Base-by-base conservation (phyloP, 2,329 filamentous ascomycete genomes). In the Calcarisporium arbuscula region DNA sequence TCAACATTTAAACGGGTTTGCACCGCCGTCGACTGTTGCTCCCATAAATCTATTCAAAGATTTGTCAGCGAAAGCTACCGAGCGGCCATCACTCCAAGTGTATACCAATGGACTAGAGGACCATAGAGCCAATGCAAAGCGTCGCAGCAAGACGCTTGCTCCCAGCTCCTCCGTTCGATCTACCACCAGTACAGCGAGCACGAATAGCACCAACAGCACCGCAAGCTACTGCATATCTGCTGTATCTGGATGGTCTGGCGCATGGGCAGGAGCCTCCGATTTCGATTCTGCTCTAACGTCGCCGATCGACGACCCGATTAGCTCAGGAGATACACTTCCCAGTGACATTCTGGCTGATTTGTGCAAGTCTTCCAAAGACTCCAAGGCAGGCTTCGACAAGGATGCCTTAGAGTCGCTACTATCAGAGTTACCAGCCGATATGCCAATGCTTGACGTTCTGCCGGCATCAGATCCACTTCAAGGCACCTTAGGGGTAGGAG, bases 111-210 rank as follows among this genome's bases (percentile, higher is more conserved):
- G 51, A 15, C 44, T 65, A 11, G 53, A 56, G 15, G 50, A 55
- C 8, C 54, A 51, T 27, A 49, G 54, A 16, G 47, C 36, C 37
- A 53, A 45, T 27, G 44, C 39, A 10, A 53, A 46, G 39, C 50
- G 48, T 28, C 56, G 64, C 17, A 65, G 60, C 49, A 68, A 63
- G 45, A 51, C 56, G 26, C 54, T 71, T 19, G 65, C 62, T 4
- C 67, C 65, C 1, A 70, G 65, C 48, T 64, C 62, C 6, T 71
- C 68, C 8, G 62, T 71, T 20, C 57, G 67, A 31, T 71, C 67
- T 6, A 70, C 56, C 47, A 47, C 58, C 49, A 56, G 56, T 51
- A 58, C 57, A 20, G 48, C 54, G 41, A 59, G 61, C 47, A 68
- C 62, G 36, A 51, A 49, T 28, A 61, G 52, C 32, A 58, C 52